Evolutionary conservation across 495 filamentous ascomycete species (phyloP), one percentile per base, ranked within the genome.

Genomic region (Daldinia grandis): DNA sequence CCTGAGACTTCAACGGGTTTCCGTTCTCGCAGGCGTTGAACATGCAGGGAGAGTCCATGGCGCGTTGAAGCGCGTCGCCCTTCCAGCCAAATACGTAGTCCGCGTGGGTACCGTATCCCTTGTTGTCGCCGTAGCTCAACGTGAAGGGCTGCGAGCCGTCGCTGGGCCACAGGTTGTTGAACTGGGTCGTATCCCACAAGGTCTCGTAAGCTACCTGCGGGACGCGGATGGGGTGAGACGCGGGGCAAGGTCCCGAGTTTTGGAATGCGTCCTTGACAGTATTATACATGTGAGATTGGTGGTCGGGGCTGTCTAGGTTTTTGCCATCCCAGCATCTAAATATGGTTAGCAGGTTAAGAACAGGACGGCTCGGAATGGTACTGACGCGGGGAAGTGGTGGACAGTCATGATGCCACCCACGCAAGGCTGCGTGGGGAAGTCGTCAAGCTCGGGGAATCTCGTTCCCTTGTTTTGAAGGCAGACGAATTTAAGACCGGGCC

Each of bases 261-360:
- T 75, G 62, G 76, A 85, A 85, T 6, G 80, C 80, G n/a, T 82
- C 81, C 55, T 79, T 77, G 10, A 78, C 76, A 2, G 81, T 84
- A 69, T 78, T 79, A 75, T 81, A 83, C 81, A 84, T 84, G 78
- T 89, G 87, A 17, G 83, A 82, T 33, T 82, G 80, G 72, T 88
- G 87, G 77, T 88, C 83, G 21, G 83, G 80, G 50, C 82, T 85
- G 71, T 87, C 86, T 35, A 87, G 78, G 74, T 86, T 87, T 73
- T 84, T 81, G 60, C 86, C 87, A 69, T 89, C 86, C 86, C 86
- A 88, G 77, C 84, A 83, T 58, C 81, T 81, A 47, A 35, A 1
- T 25, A 38, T 61, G 65, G 67, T 59, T 51, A 75, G 74, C 42
- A 4, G 4, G 17, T 31, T 31, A 10, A 35, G 5, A 30, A 27